phyloP scores from a whole-genome alignment of 768 basidiomycete species.

The Amanita phalloides region DNA sequence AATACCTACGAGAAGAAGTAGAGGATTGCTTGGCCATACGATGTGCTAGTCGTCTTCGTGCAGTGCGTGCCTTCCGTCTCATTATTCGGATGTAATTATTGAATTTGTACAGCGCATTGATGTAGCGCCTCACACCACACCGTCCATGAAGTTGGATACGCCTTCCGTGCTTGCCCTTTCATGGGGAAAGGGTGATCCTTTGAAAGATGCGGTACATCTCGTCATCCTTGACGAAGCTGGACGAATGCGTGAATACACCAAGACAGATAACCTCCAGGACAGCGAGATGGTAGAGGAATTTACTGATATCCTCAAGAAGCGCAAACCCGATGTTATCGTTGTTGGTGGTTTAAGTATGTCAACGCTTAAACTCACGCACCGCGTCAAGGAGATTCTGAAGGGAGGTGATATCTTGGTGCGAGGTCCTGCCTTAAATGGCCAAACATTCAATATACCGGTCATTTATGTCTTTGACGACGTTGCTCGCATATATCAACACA shows the following conservation, averaged over 20 bases:
- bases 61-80: conserved; percentile 33
- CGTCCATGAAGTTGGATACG: conserved; percentile 51
- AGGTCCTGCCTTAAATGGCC: conserved; percentile 20
- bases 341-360: conserved; percentile 83
- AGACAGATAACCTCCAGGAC: conserved; percentile 81
- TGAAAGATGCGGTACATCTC: conserved; percentile 78
- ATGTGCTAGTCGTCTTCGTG: conserved; percentile 58
- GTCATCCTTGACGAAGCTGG: conserved; percentile 86
- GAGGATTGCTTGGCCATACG: conserved; percentile 71
- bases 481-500: conserved; percentile 90
- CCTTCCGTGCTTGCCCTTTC: conserved; percentile 82
- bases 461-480: conserved; percentile 86
- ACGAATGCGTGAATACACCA: conserved; percentile 80
- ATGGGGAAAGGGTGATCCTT: conserved; percentile 92
- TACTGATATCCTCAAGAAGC: conserved; percentile 67
- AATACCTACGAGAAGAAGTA: conserved; percentile 81
- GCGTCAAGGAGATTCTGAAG: conserved; percentile 46
- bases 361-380: conserved; percentile 58
- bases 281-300: conserved; percentile 62
- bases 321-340: conserved; percentile 81
- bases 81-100: conserved; percentile 1
- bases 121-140: conserved; percentile 60
- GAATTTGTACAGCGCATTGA: conserved; percentile 58
- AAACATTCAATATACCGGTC: conserved; percentile 53
- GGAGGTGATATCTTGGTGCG: conserved; percentile 17